phyloP scores from a whole-genome alignment of 2,329 filamentous ascomycete species.

The Zarea fungicola region DNA sequence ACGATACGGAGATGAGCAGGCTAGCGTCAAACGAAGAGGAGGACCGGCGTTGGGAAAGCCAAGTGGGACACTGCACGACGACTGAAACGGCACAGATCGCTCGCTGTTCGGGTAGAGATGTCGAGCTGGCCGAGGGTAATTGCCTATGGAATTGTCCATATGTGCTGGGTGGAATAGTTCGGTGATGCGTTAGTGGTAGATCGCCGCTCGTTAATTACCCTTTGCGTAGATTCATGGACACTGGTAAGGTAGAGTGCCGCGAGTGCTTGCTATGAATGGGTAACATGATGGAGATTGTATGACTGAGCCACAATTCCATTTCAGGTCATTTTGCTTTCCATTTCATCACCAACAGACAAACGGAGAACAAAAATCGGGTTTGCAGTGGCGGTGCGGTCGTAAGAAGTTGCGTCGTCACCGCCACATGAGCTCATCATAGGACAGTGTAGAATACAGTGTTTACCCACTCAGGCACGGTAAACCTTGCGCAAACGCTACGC shows the following conservation, averaged over 20 bases:
- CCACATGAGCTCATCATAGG: background rate
- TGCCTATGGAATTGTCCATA: background rate
- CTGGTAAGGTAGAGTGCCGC: too few species aligned
- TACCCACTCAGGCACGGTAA: background rate
- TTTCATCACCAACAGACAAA: too few species aligned
- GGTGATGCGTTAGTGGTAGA: too few species aligned
- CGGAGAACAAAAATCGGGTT: too few species aligned
- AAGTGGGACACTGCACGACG: background rate
- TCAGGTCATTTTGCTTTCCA: too few species aligned
- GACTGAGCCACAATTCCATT: too few species aligned
- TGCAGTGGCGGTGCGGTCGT: constrained; percentile 9
- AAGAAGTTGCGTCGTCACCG: constrained; percentile 1
- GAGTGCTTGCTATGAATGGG: too few species aligned
- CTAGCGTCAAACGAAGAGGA: background rate
- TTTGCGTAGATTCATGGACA: background rate
- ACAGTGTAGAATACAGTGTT: background rate
- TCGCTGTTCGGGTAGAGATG: background rate
- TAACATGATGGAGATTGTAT: too few species aligned
- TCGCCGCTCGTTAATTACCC: too few species aligned
- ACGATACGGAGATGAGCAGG: constrained; percentile 5
- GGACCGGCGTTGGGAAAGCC: constrained; percentile 2
- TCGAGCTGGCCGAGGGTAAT: background rate
- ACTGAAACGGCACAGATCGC: constrained; percentile 1
- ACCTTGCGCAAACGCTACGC: background rate
- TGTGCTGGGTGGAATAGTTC: background rate